These are phyloP conservation scores for Fragaria nilgerrensis DNA, from an alignment of 306 rosid species.

Conservation along the genomic window DNA sequence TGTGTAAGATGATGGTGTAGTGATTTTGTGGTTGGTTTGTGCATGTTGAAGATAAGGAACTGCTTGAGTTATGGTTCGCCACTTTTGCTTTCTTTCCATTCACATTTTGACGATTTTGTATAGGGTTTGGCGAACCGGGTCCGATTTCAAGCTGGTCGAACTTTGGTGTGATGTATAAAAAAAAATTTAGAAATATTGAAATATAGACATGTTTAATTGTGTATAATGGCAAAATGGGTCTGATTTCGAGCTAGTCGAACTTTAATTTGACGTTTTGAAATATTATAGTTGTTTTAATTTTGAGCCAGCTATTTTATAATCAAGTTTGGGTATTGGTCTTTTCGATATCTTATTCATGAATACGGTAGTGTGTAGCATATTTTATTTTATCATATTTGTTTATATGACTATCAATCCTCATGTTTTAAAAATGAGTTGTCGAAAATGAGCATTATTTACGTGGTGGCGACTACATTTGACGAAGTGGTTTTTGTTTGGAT, in stretches of 20 bases:
- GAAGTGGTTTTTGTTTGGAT: not conserved
- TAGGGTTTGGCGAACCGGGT: not conserved
- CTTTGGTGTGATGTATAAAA: not conserved
- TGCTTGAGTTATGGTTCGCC: not conserved
- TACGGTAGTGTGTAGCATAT: not conserved
- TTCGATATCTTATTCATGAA: too few relatives aligned
- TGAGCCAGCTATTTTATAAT: not conserved
- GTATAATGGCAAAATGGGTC: not conserved
- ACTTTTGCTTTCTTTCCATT: not conserved
- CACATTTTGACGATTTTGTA: not conserved
- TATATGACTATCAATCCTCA: not conserved
- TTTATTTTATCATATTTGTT: not conserved
- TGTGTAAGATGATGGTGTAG: not conserved
- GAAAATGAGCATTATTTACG: not conserved
- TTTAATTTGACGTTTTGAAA: too few relatives aligned
- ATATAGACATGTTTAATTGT: not conserved
- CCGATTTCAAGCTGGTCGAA: not conserved
- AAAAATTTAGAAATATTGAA: too few relatives aligned
- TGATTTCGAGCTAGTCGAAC: too few relatives aligned
- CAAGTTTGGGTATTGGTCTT: not conserved
- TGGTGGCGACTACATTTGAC: not conserved
- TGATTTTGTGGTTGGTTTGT: not conserved
- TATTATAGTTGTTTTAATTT: too few relatives aligned
- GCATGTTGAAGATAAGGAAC: not conserved
- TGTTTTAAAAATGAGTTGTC: not conserved